Percentiles rank a stretch among this genome's conserved stretches.
These are phyloP conservation scores for Cyberlindnera mrakii DNA, from an alignment of 805 yeast genomes.

Conservation along the genomic window DNA sequence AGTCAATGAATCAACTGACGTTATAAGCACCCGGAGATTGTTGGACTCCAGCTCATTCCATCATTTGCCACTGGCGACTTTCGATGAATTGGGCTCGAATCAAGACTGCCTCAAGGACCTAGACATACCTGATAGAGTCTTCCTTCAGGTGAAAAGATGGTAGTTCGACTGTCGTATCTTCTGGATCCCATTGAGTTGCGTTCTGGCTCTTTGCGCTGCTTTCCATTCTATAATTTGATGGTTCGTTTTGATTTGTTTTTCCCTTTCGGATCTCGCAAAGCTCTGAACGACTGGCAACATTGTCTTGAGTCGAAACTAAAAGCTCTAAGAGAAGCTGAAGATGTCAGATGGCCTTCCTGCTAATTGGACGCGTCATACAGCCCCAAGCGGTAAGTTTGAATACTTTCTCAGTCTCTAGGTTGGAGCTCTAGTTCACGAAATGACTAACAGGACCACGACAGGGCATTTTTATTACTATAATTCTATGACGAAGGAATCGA, in stretches of 20 bases:
- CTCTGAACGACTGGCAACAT: too few relatives aligned
- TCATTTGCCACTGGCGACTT: not conserved
- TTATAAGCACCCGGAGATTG: too few relatives aligned
- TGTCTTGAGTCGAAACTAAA: too few relatives aligned
- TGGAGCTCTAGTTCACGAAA: not conserved
- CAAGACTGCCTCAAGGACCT: not conserved
- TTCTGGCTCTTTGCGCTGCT: not conserved
- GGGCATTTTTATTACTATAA: constrained; percentile 35
- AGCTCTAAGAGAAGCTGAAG: too few relatives aligned
- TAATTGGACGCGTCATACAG: not conserved
- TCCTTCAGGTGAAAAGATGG: constrained; percentile 98
- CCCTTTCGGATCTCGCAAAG: too few relatives aligned
- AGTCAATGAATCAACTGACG: constrained; percentile 1
- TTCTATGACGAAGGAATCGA: constrained; percentile 29
- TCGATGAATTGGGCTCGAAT: not conserved
- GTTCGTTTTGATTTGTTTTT: not conserved
- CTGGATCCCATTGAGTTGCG: constrained; percentile 61
- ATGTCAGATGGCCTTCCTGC: not conserved
- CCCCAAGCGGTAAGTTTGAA: not conserved
- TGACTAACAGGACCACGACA: not conserved
- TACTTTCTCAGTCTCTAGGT: not conserved
- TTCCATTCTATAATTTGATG: not conserved
- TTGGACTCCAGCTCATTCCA: too few relatives aligned
- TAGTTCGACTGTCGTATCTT: constrained; percentile 98
- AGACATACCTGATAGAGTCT: constrained; percentile 78